Evolutionary conservation across 306 rosid genomes (phyloP), one percentile per base, ranked within the genome.

Genomic region (Malus sylvestris): DNA sequence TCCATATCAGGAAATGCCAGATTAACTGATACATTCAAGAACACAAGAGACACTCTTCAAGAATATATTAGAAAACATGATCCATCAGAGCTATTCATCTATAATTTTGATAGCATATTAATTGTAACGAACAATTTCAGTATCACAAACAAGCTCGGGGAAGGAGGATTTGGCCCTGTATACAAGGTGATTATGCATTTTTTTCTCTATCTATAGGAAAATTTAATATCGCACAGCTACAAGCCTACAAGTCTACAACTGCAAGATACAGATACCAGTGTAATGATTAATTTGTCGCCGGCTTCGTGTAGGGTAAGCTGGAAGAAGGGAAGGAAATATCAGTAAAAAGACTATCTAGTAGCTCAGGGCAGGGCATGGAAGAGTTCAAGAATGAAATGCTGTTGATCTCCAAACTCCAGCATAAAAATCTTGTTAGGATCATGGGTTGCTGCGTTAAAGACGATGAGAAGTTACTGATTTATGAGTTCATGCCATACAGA

Each of bases 401-500:
- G n/a, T 61, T 78, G 72, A 77, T 86, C 23, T 62, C 83, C 2
- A 83, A 86, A 4, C 86, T 80, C 68, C 87, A 83, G 30, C 85
- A 80, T 44, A 78, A 82, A 71, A 86, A 80, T 62, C 86, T 86
- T 46, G 86, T 83, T 46, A 74, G 40, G 51, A 79, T 86, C 23
- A 22, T 80, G 67, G 86, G 85, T 4, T 86, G 77, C 71, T 83
- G 81, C 33, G 44, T 80, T 27, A 67, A 83, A 4, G 61, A 46
- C 1, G 1, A 80, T 25, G 87, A 83, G 70, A 86, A 79, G 71
- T 35, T 86, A 42, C 68, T 83, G 6, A 20, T 86, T 6, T 85
- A 82, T 32, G 86, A 85, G 79, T 80, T 73, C 67, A 82, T 80
- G 89, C 74, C 82, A 35, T 82, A 85, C 73, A 82, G 83, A 82